Conservation (phyloP, 805 yeast genomes). For the Pichia kluyveri region DNA sequence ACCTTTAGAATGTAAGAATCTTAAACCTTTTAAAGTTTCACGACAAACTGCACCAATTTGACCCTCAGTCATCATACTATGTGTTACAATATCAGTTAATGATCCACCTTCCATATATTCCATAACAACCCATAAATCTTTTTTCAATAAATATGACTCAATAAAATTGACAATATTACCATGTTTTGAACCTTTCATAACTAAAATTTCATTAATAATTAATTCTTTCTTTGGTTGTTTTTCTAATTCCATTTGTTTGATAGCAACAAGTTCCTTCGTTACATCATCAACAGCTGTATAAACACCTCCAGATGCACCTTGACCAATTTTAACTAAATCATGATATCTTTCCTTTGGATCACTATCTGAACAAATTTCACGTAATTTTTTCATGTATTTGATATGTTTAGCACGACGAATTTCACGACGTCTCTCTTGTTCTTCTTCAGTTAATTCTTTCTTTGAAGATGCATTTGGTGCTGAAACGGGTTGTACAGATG, state of each 20-base stretch:
- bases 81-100: slow-evolving; percentile 89
- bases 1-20: slow-evolving; percentile 83
- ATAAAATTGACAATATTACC: slow-evolving; percentile 90
- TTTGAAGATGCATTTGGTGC: slow-evolving; percentile 9
- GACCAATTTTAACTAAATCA: slow-evolving; percentile 80
- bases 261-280: slow-evolving; percentile 64
- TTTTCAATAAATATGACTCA: slow-evolving; percentile 69
- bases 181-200: slow-evolving; percentile 89
- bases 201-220: slow-evolving; percentile 89
- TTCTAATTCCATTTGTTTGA: slow-evolving; percentile 91
- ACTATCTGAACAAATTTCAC: slow-evolving; percentile 71
- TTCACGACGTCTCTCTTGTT: slow-evolving; percentile 65
- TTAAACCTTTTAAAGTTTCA: slow-evolving; percentile 80
- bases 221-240: slow-evolving; percentile 94
- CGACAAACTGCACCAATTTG: slow-evolving; percentile 94
- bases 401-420: slow-evolving; percentile 65
- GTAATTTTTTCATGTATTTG: slow-evolving; percentile 61
- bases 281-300: slow-evolving; percentile 70
- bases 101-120: slow-evolving; percentile 99
- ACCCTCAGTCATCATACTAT: slow-evolving; percentile 78
- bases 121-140: slow-evolving; percentile 95
- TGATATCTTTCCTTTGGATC: slow-evolving; percentile 70
- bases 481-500: slow-evolving; percentile 8
- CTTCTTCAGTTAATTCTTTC: slow-evolving; percentile 40
- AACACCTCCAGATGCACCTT: slow-evolving; percentile 98